Base-by-base conservation (phyloP, 1,284 basidiomycete species). In the Neolentinus lepideus region DNA sequence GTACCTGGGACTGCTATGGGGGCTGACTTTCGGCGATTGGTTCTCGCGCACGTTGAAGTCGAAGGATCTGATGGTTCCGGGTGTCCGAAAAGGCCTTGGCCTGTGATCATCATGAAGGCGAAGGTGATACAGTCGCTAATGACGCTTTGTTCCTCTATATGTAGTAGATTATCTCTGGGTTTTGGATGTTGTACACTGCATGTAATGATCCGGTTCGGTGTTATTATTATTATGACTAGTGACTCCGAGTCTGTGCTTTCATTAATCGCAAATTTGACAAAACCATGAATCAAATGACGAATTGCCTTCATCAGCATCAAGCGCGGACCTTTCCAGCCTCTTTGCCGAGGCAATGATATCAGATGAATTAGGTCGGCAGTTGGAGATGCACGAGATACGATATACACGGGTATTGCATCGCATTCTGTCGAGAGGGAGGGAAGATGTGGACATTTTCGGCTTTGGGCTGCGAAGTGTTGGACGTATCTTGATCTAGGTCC, bases 1-100 rank as follows among this genome's bases (percentile, higher is more conserved):
- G 0, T 84, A 75, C 62, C 38, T 81, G 8, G 68, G 69, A 19
- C 56, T 80, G 35, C 65, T 81, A 1, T 78, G 80, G 68, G 82
- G 83, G 14, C 61, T 70, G 27, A 53, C 61, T 0, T 10, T 70
- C 2, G 69, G 69, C 21, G 63, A 64, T 54, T 67, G 59, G 59
- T 51, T 68, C 25, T 31, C 63, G 21, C 59, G 60, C 16, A 43
- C 54, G 45, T 24, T 67, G 33, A 67, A 69, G 56, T 63, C 61
- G 21, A 67, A 66, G 60, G 60, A 61, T 2, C 56, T 70, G 3
- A 53, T 67, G 51, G 54, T 68, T 6, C 16, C 52, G 27, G 61
- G 57, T 57, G 36, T 59, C 16, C 56, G 62, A n/a, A 47, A 56
- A 36, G 38, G 43, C 38, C 52, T 54, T 36, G 11, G 57, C 16